Base-by-base conservation (phyloP, 495 filamentous ascomycete genomes). In the Bombardia bombarda region DNA sequence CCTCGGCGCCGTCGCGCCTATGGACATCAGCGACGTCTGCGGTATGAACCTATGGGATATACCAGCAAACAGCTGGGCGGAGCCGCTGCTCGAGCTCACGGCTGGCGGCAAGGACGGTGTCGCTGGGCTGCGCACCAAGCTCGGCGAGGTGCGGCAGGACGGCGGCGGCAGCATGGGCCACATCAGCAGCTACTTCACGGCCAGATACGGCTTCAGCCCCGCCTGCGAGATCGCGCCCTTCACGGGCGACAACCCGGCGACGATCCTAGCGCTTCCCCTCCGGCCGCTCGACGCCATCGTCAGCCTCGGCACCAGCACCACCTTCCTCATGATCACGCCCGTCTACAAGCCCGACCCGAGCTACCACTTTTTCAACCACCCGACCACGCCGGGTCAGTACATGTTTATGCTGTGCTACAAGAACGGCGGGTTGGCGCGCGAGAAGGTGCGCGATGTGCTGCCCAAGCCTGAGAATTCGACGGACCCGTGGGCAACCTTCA, bases 371-470 rank as follows among this genome's bases (percentile, higher is more conserved):
- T 86, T 94, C 72, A 87, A 90, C 65, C 85, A 92, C 63, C 86
- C 86, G 1, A 88, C 87, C 23, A 88, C 84, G 0, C 66, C 79
- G 4, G 83, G 83, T 3, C 71, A 90, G 32, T 87, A 87, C 66
- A 88, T 98, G 90, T 98, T 98, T 65, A 98, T 98, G 92, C 83
- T 98, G 22, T 98, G 92, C 71, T 98, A 97, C 72, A 96, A 96
- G 65, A 98, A 98, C 67, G 92, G 92, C 45, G 87, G 86, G 1
- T 76, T 97, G 0, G 92, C 92, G 0, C 86, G 92, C 33, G 92
- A 98, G 58, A 77, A 84, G 37, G 75, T 95, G 43, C 82, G 90
- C 23, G 85, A 98, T 57, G 72, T 63, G 51, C 59, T 75, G 4
- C 67, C 69, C 51, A 65, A 51, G 36, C 60, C 50, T 4, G 46